A percentile compares a stretch with the other conserved stretches of the same genome.
phyloP scores from a whole-genome alignment of 371 early-diverging fungal species.

The Lichtheimia corymbifera region DNA sequence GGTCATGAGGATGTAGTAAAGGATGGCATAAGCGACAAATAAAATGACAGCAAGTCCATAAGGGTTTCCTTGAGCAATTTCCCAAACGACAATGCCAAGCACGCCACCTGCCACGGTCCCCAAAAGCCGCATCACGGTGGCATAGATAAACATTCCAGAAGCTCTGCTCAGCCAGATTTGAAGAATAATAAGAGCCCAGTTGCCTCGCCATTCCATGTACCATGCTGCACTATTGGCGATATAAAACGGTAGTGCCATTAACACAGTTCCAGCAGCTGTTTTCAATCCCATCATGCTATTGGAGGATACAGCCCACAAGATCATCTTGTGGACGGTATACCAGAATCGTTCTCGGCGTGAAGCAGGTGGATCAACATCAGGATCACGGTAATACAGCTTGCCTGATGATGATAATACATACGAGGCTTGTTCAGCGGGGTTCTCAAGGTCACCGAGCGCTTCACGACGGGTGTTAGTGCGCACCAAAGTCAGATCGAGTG shows the following conservation, averaged over 20 bases:
- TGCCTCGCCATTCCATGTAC: slow-evolving; percentile 43
- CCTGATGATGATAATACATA: too few species aligned
- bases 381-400: slow-evolving; percentile 22
- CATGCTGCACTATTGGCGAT: slow-evolving; percentile 24
- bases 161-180: slow-evolving; percentile 43
- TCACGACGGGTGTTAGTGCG: background rate
- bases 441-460: background rate
- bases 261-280: slow-evolving; percentile 35
- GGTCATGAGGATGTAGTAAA: slow-evolving; percentile 38
- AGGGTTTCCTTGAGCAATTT: slow-evolving; percentile 41
- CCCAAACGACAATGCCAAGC: slow-evolving; percentile 44
- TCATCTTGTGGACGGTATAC: slow-evolving; percentile 4
- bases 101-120: slow-evolving; percentile 39
- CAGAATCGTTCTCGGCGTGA: slow-evolving; percentile 21
- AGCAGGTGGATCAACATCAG: slow-evolving; percentile 41
- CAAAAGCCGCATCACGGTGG: slow-evolving; percentile 27
- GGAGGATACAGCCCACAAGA: slow-evolving; percentile 25
- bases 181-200: slow-evolving; percentile 46
- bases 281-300: slow-evolving; percentile 39
- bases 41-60: slow-evolving; percentile 37
- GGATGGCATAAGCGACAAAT: slow-evolving; percentile 24
- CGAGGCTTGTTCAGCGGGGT: background rate
- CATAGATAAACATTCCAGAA: slow-evolving; percentile 40
- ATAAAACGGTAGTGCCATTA: slow-evolving; percentile 37
- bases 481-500: background rate